Evolutionary conservation across 768 basidiomycete genomes (phyloP).

Genomic region (Boletus coccyginus): DNA sequence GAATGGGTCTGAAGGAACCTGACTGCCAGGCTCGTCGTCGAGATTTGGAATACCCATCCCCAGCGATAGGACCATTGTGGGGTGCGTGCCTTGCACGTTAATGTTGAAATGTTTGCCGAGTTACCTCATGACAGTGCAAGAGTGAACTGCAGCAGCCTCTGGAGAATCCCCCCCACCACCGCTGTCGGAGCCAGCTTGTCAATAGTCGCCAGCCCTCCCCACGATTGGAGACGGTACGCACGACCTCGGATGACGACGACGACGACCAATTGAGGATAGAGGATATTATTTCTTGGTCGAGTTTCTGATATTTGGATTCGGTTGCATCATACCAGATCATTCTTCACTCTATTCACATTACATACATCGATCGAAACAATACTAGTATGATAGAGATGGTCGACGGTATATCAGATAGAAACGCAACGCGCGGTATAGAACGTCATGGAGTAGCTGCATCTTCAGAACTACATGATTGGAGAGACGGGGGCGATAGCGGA

Average conservation of each 20-base stretch:
- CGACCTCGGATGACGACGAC: conserved; percentile 10
- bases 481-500: no score
- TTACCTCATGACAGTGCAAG: conserved; percentile 48
- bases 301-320: conserved; percentile 1
- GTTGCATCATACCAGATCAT: conserved; percentile 18
- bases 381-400: no score
- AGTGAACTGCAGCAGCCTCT: conserved; percentile 46
- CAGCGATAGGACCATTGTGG: conserved; percentile 46
- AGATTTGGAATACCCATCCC: conserved; percentile 60
- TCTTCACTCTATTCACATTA: conserved; percentile 25
- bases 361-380: background rate
- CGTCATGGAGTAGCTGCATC: no score
- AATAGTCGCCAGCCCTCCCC: conserved; percentile 20
- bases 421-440: no score
- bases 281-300: background rate
- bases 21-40: conserved; percentile 62
- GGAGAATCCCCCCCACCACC: conserved; percentile 18
- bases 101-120: conserved; percentile 50
- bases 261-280: conserved; percentile 5
- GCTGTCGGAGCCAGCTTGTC: conserved; percentile 18
- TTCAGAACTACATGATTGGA: no score
- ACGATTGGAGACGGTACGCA: conserved; percentile 9
- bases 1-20: conserved; percentile 57
- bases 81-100: conserved; percentile 56
- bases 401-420: no score